A percentile compares a stretch with the other conserved stretches of the same genome.
Conservation (phyloP, 495 filamentous ascomycete genomes). For the Penicillium atrosanguineum region DNA sequence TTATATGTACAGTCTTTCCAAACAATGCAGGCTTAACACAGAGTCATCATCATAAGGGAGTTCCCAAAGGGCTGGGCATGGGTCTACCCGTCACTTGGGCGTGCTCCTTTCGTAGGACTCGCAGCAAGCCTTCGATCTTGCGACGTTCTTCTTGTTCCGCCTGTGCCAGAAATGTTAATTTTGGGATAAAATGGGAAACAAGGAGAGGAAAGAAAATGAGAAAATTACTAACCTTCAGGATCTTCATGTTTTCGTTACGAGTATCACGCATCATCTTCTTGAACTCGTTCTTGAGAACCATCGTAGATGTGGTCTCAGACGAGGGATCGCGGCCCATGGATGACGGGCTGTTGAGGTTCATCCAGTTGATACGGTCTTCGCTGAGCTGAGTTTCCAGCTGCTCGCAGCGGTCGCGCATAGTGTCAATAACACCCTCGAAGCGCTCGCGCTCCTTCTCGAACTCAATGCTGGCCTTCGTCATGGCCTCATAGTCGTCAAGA, state of each 20-base stretch:
- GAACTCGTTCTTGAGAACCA: slow-evolving; percentile 76
- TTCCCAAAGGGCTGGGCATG: slow-evolving; percentile 47
- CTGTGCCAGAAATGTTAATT: slow-evolving; percentile 49
- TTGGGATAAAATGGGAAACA: slow-evolving; percentile 7
- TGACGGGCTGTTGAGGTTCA: slow-evolving; percentile 60
- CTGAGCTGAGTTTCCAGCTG: slow-evolving; percentile 62
- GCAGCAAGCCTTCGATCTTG: slow-evolving; percentile 58
- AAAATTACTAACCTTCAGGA: slow-evolving; percentile 58
- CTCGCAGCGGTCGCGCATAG: slow-evolving; percentile 66
- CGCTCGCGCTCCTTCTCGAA: slow-evolving; percentile 81
- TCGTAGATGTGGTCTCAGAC: slow-evolving; percentile 63
- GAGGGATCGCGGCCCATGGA: slow-evolving; percentile 44
- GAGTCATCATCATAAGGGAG: slow-evolving; percentile 42
- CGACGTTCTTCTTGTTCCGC: slow-evolving; percentile 72
- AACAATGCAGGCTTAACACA: slow-evolving; percentile 12
- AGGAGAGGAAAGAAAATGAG: neutral
- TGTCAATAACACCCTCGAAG: slow-evolving; percentile 71
- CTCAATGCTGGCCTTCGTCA: slow-evolving; percentile 82
- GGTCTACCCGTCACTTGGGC: slow-evolving; percentile 49
- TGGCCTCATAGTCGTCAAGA: slow-evolving; percentile 78
- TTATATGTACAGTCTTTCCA: slow-evolving; percentile 25
- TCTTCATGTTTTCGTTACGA: slow-evolving; percentile 66
- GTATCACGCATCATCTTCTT: slow-evolving; percentile 90
- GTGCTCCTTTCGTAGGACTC: slow-evolving; percentile 55
- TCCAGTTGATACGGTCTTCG: slow-evolving; percentile 69